Conservation (phyloP, 305 asterid species). For the Coffea humblotiana region DNA sequence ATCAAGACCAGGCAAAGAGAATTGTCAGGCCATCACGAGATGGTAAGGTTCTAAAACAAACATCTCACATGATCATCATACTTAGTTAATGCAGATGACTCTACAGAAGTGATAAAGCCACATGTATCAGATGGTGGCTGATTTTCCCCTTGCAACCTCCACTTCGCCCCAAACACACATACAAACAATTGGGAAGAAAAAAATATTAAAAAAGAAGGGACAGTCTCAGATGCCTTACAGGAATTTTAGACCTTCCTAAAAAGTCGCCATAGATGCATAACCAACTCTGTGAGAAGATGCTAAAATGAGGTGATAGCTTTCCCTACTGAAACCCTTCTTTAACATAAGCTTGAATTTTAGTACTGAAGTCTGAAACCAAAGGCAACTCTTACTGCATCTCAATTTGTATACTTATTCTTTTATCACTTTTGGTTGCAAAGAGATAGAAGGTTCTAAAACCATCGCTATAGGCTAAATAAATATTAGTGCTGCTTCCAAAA, state of each 20-base stretch:
- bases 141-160: not conserved
- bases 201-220: no score
- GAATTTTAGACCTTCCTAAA: not conserved
- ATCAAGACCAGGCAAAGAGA: constrained; percentile 12
- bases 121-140: not conserved
- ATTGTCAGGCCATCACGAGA: not conserved
- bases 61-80: not conserved
- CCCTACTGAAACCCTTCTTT: not conserved
- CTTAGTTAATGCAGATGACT: not conserved
- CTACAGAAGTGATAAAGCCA: not conserved
- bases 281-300: not conserved
- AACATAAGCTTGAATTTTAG: no score
- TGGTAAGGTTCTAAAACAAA: not conserved
- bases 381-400: no score
- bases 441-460: no score
- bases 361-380: no score
- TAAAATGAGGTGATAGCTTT: not conserved
- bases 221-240: not conserved
- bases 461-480: no score
- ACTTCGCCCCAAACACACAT: not conserved
- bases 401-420: no score
- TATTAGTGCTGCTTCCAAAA: no score
- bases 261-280: not conserved
- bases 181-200: no score
- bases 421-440: no score